A percentile compares a stretch with the other conserved stretches of the same genome.
Conservation (phyloP, 2,329 filamentous ascomycete genomes). For the Pseudocercospora fuligena region DNA sequence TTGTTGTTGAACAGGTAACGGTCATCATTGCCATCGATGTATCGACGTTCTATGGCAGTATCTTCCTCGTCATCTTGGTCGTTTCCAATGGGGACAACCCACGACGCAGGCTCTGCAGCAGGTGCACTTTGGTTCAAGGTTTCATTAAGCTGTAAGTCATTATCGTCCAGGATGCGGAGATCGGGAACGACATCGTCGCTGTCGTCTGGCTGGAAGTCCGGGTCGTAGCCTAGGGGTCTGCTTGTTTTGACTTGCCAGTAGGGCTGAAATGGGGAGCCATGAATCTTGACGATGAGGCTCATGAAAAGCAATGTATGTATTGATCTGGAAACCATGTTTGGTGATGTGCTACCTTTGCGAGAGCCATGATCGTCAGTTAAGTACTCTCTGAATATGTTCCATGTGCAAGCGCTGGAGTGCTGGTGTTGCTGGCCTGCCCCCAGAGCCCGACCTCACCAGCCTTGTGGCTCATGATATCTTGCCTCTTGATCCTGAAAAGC, state of each 20-base stretch:
- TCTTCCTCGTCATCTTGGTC: neutral
- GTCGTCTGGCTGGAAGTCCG: conserved; percentile 1
- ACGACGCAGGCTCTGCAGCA: neutral
- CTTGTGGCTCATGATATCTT: neutral
- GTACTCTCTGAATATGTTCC: neutral
- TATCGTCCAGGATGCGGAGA: neutral
- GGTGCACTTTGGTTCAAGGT: neutral
- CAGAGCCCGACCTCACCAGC: neutral
- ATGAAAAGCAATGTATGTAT: neutral
- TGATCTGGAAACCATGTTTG: neutral
- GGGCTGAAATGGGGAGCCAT: neutral
- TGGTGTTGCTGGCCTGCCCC: neutral
- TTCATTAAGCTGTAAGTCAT: neutral
- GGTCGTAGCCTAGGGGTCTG: neutral
- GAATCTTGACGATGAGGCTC: neutral
- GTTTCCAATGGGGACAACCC: neutral
- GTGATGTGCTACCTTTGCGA: neutral
- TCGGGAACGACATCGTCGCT: neutral
- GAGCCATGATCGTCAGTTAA: neutral
- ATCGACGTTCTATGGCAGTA: neutral
- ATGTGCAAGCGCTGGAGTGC: neutral
- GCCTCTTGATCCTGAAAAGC: neutral
- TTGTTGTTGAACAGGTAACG: conserved; percentile 7
- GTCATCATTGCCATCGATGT: conserved; percentile 6
- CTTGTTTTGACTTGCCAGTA: conserved; percentile 3